A percentile compares a stretch with the other conserved stretches of the same genome.
Evolutionary conservation across 139 green algal genomes (phyloP).

Genomic region (Closterium sp.): DNA sequence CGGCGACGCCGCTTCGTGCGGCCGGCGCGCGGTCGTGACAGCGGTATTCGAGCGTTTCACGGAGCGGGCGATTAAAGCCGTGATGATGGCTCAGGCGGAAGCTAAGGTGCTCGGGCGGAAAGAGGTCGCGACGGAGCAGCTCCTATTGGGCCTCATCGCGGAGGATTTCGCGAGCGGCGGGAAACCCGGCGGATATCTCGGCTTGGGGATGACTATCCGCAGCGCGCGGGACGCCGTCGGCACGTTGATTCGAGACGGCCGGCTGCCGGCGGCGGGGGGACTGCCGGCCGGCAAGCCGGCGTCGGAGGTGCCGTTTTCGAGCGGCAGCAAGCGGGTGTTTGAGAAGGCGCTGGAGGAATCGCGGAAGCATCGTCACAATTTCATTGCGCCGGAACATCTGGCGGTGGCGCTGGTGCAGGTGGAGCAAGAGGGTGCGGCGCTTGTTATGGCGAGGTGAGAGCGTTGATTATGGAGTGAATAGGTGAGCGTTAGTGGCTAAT

Average conservation of each 20-base stretch:
- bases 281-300: conserved; percentile 25
- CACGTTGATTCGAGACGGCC: not conserved
- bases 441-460: conserved; percentile 38
- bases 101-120: conserved; percentile 51
- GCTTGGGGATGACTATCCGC: conserved; percentile 66
- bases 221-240: conserved; percentile 52
- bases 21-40: not conserved
- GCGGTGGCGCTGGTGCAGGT: conserved; percentile 71
- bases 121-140: conserved; percentile 72
- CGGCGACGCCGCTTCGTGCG: not conserved
- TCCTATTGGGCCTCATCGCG: conserved; percentile 81
- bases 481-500: too few relatives aligned
- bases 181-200: not conserved
- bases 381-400: conserved; percentile 91
- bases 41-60: conserved; percentile 97
- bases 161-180: conserved; percentile 63
- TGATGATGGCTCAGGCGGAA: conserved; percentile 98
- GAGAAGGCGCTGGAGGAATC: conserved; percentile 82
- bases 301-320: conserved; percentile 72
- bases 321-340: conserved; percentile 75
- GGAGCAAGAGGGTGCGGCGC: conserved; percentile 22
- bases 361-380: conserved; percentile 71
- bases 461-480: too few relatives aligned
- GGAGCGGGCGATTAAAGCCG: conserved; percentile 84
- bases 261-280: not conserved